Conservation (phyloP, 2,329 filamentous ascomycete genomes). For the Penicillium sp. region DNA sequence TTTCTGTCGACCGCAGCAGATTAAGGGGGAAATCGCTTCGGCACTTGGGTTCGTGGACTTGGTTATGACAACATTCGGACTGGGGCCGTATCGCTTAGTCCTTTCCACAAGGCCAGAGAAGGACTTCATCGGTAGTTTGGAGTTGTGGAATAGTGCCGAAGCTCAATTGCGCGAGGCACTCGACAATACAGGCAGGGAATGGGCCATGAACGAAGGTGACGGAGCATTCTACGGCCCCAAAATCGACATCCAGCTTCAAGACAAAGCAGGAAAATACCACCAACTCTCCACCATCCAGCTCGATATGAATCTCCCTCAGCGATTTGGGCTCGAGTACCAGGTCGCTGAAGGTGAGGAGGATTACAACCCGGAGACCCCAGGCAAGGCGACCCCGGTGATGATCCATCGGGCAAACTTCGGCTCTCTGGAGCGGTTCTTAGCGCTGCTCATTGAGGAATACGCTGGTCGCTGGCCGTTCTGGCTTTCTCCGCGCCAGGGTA, state of each 20-base stretch:
- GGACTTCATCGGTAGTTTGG: conserved; percentile 64
- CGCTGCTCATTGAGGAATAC: conserved; percentile 74
- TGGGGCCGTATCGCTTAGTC: conserved; percentile 65
- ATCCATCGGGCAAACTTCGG: conserved; percentile 79
- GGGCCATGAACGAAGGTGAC: conserved; percentile 69
- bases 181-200: conserved; percentile 55
- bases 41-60: conserved; percentile 66
- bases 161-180: conserved; percentile 55
- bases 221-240: conserved; percentile 88
- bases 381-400: conserved; percentile 64
- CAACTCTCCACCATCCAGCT: conserved; percentile 83
- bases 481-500: conserved; percentile 71
- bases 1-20: conserved; percentile 71
- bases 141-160: conserved; percentile 63
- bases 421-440: conserved; percentile 75
- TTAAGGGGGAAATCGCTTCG: conserved; percentile 62
- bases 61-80: conserved; percentile 60
- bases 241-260: conserved; percentile 74
- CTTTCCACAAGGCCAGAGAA: conserved; percentile 70
- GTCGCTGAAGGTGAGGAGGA: conserved; percentile 39
- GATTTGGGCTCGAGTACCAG: conserved; percentile 68
- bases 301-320: conserved; percentile 78
- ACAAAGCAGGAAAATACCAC: conserved; percentile 74
- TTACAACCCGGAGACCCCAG: conserved; percentile 39
- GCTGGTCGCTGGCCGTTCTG: conserved; percentile 80